Percentiles rank a stretch among this genome's conserved stretches.
These are phyloP conservation scores for Salmacisia buchloeana DNA, from an alignment of 1,284 basidiomycete species.

Conservation along the genomic window DNA sequence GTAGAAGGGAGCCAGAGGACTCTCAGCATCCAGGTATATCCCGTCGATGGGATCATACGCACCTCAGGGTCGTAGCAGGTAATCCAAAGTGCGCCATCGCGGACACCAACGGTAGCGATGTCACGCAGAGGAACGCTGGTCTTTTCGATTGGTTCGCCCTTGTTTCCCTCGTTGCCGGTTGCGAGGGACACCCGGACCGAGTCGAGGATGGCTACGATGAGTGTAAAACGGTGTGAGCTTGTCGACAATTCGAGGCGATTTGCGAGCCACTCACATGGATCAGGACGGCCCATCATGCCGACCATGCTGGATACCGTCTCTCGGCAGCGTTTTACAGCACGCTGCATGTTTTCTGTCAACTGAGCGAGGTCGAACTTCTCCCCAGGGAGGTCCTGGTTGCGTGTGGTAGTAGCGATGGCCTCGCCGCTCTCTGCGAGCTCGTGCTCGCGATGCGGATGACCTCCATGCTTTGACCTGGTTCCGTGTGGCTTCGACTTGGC, in stretches of 20 bases:
- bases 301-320: conserved; percentile 27
- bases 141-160: conserved; percentile 7
- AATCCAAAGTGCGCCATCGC: conserved; percentile 39
- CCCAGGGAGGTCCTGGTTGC: conserved; percentile 30
- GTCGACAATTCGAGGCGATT: too few relatives aligned
- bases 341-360: conserved; percentile 27
- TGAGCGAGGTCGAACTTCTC: conserved; percentile 32
- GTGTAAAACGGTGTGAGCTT: too few relatives aligned
- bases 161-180: not conserved
- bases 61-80: conserved; percentile 41
- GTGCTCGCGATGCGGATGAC: not conserved
- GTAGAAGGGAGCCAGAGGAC: not conserved
- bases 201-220: conserved; percentile 33
- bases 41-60: conserved; percentile 9
- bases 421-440: conserved; percentile 11
- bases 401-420: conserved; percentile 16
- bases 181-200: conserved; percentile 27
- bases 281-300: conserved; percentile 32
- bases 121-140: conserved; percentile 27
- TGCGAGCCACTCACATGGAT: conserved; percentile 21
- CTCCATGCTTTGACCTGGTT: conserved; percentile 22
- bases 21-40: not conserved
- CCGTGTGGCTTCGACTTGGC: conserved; percentile 20
- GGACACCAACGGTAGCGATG: conserved; percentile 44
- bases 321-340: conserved; percentile 29